These are phyloP conservation scores for Catenaria anguillulae DNA, from an alignment of 371 early-diverging fungal genomes.

Conservation along the genomic window DNA sequence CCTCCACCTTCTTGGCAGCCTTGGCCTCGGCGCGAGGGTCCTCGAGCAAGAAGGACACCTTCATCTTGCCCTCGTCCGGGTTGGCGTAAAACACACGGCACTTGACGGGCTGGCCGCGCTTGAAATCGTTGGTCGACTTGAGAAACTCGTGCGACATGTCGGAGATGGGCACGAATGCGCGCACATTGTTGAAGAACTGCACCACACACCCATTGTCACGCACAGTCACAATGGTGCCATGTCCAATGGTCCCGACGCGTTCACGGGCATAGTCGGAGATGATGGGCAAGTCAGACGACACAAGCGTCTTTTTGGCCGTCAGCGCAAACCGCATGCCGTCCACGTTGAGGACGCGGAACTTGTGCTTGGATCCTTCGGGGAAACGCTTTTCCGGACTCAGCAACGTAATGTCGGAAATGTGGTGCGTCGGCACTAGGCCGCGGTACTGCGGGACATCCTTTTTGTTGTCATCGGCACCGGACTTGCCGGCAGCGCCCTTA, in stretches of 20 bases:
- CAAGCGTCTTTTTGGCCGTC: conserved; percentile 64
- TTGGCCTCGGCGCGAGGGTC: conserved; percentile 15
- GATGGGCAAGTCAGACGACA: conserved; percentile 49
- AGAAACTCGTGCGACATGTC: conserved; percentile 39
- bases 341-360: conserved; percentile 51
- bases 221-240: conserved; percentile 47
- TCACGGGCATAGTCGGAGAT: conserved; percentile 40
- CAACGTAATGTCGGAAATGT: conserved; percentile 60
- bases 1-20: conserved; percentile 7
- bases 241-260: conserved; percentile 37
- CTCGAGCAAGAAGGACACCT: conserved; percentile 17
- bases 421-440: conserved; percentile 53
- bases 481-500: background rate
- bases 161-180: conserved; percentile 46
- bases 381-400: conserved; percentile 61
- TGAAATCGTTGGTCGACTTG: conserved; percentile 29
- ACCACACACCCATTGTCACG: conserved; percentile 54
- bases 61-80: conserved; percentile 32
- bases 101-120: conserved; percentile 61
- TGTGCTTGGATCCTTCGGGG: conserved; percentile 47
- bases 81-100: conserved; percentile 51
- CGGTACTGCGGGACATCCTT: conserved; percentile 7
- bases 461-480: conserved; percentile 38
- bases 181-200: conserved; percentile 54
- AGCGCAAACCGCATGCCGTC: conserved; percentile 39